Conservation (phyloP, 768 basidiomycete species). For the Boletus huronensis region DNA sequence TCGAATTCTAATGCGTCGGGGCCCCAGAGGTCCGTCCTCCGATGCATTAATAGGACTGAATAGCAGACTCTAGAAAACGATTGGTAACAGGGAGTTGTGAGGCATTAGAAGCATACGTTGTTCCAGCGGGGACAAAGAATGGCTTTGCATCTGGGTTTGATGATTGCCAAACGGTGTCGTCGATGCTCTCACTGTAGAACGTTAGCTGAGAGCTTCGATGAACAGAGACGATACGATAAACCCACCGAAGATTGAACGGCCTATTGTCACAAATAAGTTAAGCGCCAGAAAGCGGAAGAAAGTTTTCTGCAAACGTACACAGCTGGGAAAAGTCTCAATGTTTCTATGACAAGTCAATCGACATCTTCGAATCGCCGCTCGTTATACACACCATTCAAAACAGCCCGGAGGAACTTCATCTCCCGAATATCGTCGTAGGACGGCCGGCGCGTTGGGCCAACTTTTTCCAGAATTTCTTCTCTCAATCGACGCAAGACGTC, state of each 20-base stretch:
- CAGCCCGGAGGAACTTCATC: slow-evolving; percentile 43
- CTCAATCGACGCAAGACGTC: slow-evolving; percentile 38
- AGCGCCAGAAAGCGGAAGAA: neutral
- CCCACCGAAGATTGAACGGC: slow-evolving; percentile 34
- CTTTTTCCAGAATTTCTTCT: slow-evolving; percentile 38
- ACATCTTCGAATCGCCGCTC: neutral
- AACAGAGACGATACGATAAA: neutral
- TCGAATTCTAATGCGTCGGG: slow-evolving; percentile 37
- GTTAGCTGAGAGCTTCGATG: neutral
- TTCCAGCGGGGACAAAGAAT: slow-evolving; percentile 27
- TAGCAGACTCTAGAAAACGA: slow-evolving; percentile 21
- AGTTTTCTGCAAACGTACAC: slow-evolving; percentile 20
- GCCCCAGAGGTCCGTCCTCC: slow-evolving; percentile 37
- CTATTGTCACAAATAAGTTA: slow-evolving; percentile 11
- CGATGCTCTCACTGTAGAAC: slow-evolving; percentile 17
- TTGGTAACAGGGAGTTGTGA: neutral
- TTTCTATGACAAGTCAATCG: slow-evolving; percentile 21
- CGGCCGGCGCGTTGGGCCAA: slow-evolving; percentile 36
- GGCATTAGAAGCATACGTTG: slow-evolving; percentile 12
- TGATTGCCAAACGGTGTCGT: slow-evolving; percentile 26
- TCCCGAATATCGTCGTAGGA: slow-evolving; percentile 41
- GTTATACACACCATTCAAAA: slow-evolving; percentile 38
- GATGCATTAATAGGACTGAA: slow-evolving; percentile 34
- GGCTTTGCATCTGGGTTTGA: slow-evolving; percentile 23
- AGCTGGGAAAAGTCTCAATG: slow-evolving; percentile 32